Evolutionary conservation across 495 filamentous ascomycete genomes (phyloP), one percentile per base, ranked within the genome.

Genomic region (Sordaria brevicollis): DNA sequence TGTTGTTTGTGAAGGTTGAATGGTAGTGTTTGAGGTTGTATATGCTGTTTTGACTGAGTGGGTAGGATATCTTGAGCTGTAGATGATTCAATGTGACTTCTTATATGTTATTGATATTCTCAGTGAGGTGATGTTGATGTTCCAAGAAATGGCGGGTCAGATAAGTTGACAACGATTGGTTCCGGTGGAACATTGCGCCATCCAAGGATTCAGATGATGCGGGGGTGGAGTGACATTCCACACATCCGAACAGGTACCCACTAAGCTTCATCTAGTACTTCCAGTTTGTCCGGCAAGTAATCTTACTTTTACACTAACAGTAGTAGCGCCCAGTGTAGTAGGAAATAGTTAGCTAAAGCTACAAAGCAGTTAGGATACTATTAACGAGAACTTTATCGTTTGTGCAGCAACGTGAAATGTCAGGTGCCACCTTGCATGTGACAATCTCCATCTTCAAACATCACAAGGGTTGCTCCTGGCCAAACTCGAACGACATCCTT

Each of bases 311-410:
- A 15, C 19, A 54, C 43, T 54, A 54, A 62, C 49, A 31, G 5
- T 8, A 1, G 1, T 3, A 31, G 1, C 0, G 5, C 19, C 0
- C 2, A 31, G 0, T 13, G 0, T 5, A 25, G 4, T 9, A 10
- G 5, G 2, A 21, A 15, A 15, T 57, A n/a, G 25, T 57, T 57
- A 31, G 15, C 2, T 7, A 15, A n/a, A n/a, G n/a, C n/a, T n/a
- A n/a, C n/a, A n/a, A n/a, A n/a, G 49, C 25, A 29, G 49, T 25
- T 57, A 57, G 25, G 1, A 4, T 31, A 57, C 49, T 31, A 57
- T 29, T 25, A 57, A 25, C n/a, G 5, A 17, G 8, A 13, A 57
- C 49, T 5, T 57, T 5, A 11, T 21, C 21, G 21, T 57, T 31
- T 15, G 13, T 17, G 19, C 49, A 57, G 49, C 21, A 17, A 62